These are phyloP conservation scores for Neofusicoccum ribis DNA, from an alignment of 2,329 filamentous ascomycete species.

Conservation along the genomic window DNA sequence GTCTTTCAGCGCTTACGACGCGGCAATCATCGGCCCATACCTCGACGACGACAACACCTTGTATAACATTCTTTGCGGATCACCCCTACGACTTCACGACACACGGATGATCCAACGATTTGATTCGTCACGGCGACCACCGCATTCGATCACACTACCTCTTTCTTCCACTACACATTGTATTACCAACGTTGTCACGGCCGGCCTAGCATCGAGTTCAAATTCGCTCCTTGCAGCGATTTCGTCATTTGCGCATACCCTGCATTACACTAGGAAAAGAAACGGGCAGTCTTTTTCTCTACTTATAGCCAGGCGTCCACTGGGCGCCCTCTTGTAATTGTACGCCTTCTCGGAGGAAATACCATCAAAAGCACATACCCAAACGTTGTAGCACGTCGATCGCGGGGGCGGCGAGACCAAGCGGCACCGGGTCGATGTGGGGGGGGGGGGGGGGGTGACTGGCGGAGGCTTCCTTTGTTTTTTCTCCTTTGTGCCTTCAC, in stretches of 20 bases:
- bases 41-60: slow-evolving; percentile 9
- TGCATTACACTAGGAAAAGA: slow-evolving; percentile 6
- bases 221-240: slow-evolving; percentile 7
- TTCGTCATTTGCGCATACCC: slow-evolving; percentile 1
- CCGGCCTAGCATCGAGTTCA: slow-evolving; percentile 10
- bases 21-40: slow-evolving; percentile 4
- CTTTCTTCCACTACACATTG: slow-evolving; percentile 17
- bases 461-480: not conserved
- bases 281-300: slow-evolving; percentile 12
- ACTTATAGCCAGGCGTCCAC: slow-evolving; percentile 4
- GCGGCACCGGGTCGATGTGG: not conserved
- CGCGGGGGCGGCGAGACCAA: not conserved
- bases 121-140: slow-evolving; percentile 10
- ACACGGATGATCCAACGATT: slow-evolving; percentile 12
- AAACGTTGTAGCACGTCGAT: not conserved
- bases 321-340: slow-evolving; percentile 9
- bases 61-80: slow-evolving; percentile 17
- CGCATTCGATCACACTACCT: slow-evolving; percentile 16
- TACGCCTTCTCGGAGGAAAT: slow-evolving; percentile 6
- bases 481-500: slow-evolving; percentile 10
- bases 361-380: not conserved
- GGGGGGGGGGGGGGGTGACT: not conserved
- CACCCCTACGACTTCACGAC: slow-evolving; percentile 15
- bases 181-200: slow-evolving; percentile 20
- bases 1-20: slow-evolving; percentile 17